Conservation (phyloP, 2,329 filamentous ascomycete genomes). For the Amauroascus verrucosus region DNA sequence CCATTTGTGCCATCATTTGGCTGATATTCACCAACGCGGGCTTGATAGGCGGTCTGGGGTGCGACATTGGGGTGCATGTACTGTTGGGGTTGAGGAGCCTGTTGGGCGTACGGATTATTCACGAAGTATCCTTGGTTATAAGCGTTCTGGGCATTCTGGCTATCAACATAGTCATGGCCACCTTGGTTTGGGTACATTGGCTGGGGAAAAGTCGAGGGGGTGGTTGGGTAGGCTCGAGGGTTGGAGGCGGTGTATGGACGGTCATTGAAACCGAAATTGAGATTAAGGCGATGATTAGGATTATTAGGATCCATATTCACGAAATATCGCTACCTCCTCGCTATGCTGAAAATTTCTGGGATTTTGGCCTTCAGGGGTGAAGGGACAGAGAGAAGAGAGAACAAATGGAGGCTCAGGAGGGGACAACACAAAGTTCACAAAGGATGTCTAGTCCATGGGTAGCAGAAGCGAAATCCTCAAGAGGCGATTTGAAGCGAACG, state of each 20-base stretch:
- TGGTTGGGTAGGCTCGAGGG: conserved; percentile 63
- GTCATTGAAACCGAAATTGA: conserved; percentile 47
- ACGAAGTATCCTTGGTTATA: conserved; percentile 49
- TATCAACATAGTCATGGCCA: conserved; percentile 51
- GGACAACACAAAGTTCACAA: neutral
- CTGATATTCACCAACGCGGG: conserved; percentile 37
- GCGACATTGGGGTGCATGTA: conserved; percentile 46
- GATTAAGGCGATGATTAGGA: conserved; percentile 38
- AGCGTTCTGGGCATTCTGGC: conserved; percentile 29
- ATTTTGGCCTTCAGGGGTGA: conserved; percentile 8
- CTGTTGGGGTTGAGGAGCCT: conserved; percentile 41
- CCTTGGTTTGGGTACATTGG: conserved; percentile 59
- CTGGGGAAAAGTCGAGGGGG: conserved; percentile 91
- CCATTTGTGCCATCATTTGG: conserved; percentile 79
- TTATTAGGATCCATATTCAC: conserved; percentile 46
- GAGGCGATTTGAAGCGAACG: neutral
- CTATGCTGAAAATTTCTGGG: conserved; percentile 38
- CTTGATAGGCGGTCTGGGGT: conserved; percentile 43
- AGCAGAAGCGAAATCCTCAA: neutral
- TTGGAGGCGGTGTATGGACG: conserved; percentile 52
- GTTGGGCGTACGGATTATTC: conserved; percentile 47
- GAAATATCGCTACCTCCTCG: conserved; percentile 14
- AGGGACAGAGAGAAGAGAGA: neutral
- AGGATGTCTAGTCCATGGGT: neutral
- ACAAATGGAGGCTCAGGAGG: neutral